Percentiles rank a stretch among this genome's conserved stretches.
Conservation (phyloP, 768 basidiomycete genomes). For the Dentipellis fragilis region DNA sequence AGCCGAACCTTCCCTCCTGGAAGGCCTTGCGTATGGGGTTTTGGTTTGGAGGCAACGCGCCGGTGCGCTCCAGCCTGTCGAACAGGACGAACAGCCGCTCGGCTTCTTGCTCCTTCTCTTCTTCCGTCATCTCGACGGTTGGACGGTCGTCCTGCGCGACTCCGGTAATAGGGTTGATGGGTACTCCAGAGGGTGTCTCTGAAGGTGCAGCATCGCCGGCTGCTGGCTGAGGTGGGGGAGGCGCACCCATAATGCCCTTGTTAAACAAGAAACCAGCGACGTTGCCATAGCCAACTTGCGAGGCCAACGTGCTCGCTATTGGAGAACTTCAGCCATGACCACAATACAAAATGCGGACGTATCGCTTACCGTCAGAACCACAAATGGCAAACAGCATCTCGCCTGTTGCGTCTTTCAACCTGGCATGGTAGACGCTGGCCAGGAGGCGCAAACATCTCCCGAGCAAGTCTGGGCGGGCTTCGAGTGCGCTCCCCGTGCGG, state of each 20-base stretch:
- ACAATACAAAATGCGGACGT: neutral
- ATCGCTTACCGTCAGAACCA: conserved; percentile 54
- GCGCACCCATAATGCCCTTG: conserved; percentile 71
- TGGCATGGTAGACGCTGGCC: conserved; percentile 58
- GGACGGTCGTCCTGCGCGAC: conserved; percentile 33
- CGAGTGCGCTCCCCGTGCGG: conserved; percentile 59
- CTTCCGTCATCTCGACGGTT: conserved; percentile 71
- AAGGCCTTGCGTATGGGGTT: conserved; percentile 71
- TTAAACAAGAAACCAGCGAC: conserved; percentile 91
- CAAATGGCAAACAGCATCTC: conserved; percentile 83
- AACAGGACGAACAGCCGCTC: conserved; percentile 90
- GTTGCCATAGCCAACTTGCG: conserved; percentile 87
- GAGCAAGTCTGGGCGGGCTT: conserved; percentile 60
- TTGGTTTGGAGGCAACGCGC: conserved; percentile 51
- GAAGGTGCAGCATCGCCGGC: conserved; percentile 21
- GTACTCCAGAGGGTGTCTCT: conserved; percentile 25
- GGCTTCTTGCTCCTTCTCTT: conserved; percentile 91
- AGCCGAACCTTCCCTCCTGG: conserved; percentile 31
- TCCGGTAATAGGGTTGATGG: conserved; percentile 86
- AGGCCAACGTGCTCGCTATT: conserved; percentile 59
- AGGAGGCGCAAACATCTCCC: conserved; percentile 77
- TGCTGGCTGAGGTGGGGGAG: conserved; percentile 19
- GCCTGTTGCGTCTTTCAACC: conserved; percentile 68
- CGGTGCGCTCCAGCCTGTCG: conserved; percentile 74
- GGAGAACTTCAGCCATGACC: neutral